phyloP scores from a whole-genome alignment of 148 eudicot genomes.

The Rhododendron ferrugineum region DNA sequence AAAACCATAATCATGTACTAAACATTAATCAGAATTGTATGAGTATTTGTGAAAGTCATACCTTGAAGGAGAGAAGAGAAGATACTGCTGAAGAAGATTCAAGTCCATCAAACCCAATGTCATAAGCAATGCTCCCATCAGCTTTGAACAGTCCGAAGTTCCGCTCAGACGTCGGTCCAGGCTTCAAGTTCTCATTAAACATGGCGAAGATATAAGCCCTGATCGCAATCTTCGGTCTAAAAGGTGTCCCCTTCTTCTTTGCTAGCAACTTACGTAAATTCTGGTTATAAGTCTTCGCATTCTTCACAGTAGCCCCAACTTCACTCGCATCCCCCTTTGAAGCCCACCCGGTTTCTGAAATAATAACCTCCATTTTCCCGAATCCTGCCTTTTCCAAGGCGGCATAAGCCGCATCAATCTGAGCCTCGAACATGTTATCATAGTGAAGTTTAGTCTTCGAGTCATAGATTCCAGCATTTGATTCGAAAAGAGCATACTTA shows the following conservation, averaged over 20 bases:
- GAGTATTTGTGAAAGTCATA: not conserved
- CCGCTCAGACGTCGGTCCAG: constrained; percentile 86
- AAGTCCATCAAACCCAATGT: constrained; percentile 79
- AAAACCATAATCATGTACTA: not conserved
- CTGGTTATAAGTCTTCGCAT: constrained; percentile 58
- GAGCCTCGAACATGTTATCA: constrained; percentile 81
- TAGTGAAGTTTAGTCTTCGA: constrained; percentile 60
- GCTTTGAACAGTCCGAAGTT: constrained; percentile 80
- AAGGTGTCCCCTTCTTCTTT: constrained; percentile 82
- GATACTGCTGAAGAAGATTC: constrained; percentile 43
- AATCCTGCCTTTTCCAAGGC: constrained; percentile 69
- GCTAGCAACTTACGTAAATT: constrained; percentile 50
- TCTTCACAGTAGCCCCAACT: constrained; percentile 42
- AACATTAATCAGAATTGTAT: not conserved
- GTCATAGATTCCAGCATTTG: constrained; percentile 53
- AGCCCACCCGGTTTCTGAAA: constrained; percentile 94
- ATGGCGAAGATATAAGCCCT: constrained; percentile 78
- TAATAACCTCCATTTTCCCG: constrained; percentile 62
- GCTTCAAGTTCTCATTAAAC: constrained; percentile 79
- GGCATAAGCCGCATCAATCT: constrained; percentile 65
- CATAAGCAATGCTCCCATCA: constrained; percentile 73
- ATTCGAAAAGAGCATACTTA: constrained; percentile 53
- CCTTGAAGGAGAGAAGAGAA: constrained; percentile 34
- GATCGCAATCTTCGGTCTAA: constrained; percentile 43
- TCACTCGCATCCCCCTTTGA: constrained; percentile 68